Conservation (phyloP, 495 filamentous ascomycete genomes). For the Tuber aestivum region DNA sequence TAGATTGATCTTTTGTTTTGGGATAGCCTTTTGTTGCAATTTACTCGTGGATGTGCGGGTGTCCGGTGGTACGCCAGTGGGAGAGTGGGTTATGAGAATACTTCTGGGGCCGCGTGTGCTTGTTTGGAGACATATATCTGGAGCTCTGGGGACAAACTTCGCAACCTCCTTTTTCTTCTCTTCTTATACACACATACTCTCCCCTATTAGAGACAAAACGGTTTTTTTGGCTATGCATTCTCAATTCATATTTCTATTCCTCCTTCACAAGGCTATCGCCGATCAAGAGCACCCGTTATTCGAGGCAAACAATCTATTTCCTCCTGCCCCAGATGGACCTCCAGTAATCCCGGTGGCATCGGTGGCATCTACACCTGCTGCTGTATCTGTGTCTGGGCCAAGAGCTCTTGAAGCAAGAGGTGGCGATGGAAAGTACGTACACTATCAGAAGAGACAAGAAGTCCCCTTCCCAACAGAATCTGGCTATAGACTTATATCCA, state of each 20-base stretch:
- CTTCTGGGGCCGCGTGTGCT: background rate
- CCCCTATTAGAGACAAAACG: background rate
- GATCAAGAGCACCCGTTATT: background rate
- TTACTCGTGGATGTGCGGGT: background rate
- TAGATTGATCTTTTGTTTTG: constrained; percentile 12
- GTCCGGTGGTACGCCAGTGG: background rate
- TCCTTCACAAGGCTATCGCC: background rate
- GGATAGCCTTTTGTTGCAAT: constrained; percentile 5
- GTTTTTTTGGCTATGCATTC: background rate
- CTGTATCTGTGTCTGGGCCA: background rate
- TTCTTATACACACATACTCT: background rate
- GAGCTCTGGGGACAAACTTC: background rate
- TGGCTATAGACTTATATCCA: background rate
- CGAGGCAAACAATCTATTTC: background rate
- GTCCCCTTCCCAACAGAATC: background rate
- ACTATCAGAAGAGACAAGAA: background rate
- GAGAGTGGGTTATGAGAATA: background rate
- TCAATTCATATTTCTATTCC: background rate
- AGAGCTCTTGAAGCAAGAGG: background rate
- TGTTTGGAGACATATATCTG: background rate
- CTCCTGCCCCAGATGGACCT: background rate
- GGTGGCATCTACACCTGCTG: background rate
- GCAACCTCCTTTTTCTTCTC: background rate
- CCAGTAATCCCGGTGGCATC: background rate
- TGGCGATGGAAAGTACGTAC: background rate